Base-by-base conservation (phyloP, 2,329 filamentous ascomycete species). In the Fusarium citri region DNA sequence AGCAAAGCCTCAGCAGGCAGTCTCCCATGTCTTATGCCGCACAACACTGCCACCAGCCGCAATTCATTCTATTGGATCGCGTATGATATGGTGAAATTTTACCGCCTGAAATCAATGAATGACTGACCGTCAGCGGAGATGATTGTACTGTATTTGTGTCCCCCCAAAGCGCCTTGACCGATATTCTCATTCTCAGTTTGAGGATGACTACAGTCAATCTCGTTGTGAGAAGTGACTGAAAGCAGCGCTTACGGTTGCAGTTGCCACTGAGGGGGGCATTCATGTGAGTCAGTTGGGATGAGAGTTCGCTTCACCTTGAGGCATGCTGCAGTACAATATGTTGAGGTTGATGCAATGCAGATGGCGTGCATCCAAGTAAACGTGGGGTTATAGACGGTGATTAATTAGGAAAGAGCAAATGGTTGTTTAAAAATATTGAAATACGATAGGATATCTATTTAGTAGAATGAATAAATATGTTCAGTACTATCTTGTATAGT, bases 221-320 rank as follows among this genome's bases (percentile, higher is more conserved):
- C 30, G 40, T 37, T 31, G 48, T 55, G 53, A 63, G 42, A 70
- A 45, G 42, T 61, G 34, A 58, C 46, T 55, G 64, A 53, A 49
- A 34, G 50, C 26, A 42, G 49, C 23, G 42, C 23, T 51, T 53
- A n/a, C 34, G 31, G 49, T 53, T 53, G 18, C 45, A 63, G 55
- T 62, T 64, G 53, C 41, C 45, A 50, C 51, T 56, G 60, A 55
- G 31, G 40, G 46, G 41, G 50, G 28, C 18, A 16, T 25, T 12
- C 66, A 72, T 71, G 60, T 66, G 68, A 59, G 69, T 69, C 60
- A 69, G 65, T 72, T 46, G 56, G 31, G 25, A 30, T 41, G 59
- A 50, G 56, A 30, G 47, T 53, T 41, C 65, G 64, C 30, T 25
- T 55, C 40, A 51, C 23, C 10, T 37, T 37, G 18, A 11, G 42